phyloP scores from a whole-genome alignment of 2,329 filamentous ascomycete species.

The Aspergillus glaucus region DNA sequence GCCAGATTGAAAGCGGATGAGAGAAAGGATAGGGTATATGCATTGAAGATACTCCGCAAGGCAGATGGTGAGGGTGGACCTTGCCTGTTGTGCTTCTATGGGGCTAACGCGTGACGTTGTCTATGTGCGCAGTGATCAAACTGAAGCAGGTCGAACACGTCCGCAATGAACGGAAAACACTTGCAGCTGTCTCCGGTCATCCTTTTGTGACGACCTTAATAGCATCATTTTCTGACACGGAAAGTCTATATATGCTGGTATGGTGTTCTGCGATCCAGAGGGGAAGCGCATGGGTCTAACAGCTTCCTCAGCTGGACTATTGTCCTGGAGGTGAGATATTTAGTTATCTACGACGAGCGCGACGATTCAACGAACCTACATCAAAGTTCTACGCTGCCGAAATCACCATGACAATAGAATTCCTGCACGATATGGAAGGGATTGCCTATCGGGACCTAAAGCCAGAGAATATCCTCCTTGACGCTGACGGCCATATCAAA shows the following conservation, averaged over 20 bases:
- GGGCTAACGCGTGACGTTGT: conserved; percentile 4
- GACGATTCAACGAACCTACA: conserved; percentile 57
- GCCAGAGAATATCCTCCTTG: conserved; percentile 61
- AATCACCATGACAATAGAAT: conserved; percentile 60
- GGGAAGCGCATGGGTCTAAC: not conserved
- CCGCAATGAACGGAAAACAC: conserved; percentile 59
- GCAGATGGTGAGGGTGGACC: conserved; percentile 36
- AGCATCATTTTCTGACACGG: conserved; percentile 58
- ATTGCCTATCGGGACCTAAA: conserved; percentile 62
- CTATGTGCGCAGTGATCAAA: conserved; percentile 41
- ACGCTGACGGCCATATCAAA: conserved; percentile 59
- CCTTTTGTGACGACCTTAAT: conserved; percentile 62
- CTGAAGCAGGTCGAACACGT: conserved; percentile 65
- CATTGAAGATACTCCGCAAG: conserved; percentile 46
- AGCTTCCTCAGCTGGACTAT: conserved; percentile 51
- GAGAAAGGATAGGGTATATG: conserved; percentile 38
- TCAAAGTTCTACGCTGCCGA: conserved; percentile 62
- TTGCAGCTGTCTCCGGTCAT: conserved; percentile 56
- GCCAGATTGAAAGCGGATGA: conserved; percentile 34
- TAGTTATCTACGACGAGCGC: conserved; percentile 56
- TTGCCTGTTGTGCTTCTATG: conserved; percentile 2
- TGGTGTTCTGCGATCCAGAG: conserved; percentile 5
- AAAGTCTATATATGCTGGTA: conserved; percentile 52
- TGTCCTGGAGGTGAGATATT: conserved; percentile 64
- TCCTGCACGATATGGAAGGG: conserved; percentile 57